Conservation (phyloP, 257 asterid species). For the Hygrophila difformis region DNA sequence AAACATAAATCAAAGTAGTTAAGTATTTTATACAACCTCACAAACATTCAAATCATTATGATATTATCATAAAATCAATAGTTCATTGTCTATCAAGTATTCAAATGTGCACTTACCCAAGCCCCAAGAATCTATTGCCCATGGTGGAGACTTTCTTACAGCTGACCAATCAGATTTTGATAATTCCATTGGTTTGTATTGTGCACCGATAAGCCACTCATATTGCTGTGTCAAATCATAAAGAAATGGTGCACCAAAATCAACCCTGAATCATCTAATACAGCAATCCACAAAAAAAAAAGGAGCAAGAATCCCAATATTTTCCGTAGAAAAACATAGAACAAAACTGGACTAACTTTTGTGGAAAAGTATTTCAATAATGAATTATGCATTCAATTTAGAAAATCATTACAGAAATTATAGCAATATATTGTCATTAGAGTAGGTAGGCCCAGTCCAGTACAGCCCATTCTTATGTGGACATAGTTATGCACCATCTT, state of each 20-base stretch:
- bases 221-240: slow-evolving; percentile 60
- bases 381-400: no score
- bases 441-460: no score
- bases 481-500: no score
- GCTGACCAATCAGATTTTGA: slow-evolving; percentile 83
- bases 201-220: slow-evolving; percentile 94
- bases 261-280: slow-evolving; percentile 14
- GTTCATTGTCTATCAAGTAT: slow-evolving; percentile 9
- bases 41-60: neutral
- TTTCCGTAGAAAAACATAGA: neutral
- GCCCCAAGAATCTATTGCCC: slow-evolving; percentile 99
- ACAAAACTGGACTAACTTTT: no score
- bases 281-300: slow-evolving; percentile 3
- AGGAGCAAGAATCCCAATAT: slow-evolving; percentile 11
- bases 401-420: no score
- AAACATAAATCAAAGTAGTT: neutral
- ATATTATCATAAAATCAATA: neutral
- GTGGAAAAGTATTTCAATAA: no score
- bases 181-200: slow-evolving; percentile 91
- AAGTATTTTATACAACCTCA: slow-evolving; percentile 8
- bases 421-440: no score
- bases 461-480: no score
- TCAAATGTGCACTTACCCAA: slow-evolving; percentile 56
- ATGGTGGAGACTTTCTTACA: slow-evolving; percentile 85
- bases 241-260: slow-evolving; percentile 9